Base-by-base conservation (phyloP, 768 basidiomycete species). In the Cytidiella melzeri region DNA sequence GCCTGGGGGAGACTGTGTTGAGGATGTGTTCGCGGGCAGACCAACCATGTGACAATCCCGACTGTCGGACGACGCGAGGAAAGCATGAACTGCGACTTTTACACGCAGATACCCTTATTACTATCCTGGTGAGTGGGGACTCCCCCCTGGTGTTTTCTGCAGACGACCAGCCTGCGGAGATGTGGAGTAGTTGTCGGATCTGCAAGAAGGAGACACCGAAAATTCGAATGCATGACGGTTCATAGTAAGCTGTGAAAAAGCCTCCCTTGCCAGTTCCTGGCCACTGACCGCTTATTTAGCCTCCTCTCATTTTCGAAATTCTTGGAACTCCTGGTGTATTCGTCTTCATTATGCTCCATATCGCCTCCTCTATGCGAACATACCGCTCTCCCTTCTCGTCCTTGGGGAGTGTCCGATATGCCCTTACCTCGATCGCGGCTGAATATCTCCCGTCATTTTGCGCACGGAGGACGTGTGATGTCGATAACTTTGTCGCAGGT, bases 31-130 rank as follows among this genome's bases (percentile, higher is more conserved):
- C 53, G 23, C 57, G 49, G 1, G 67, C 67, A 3, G 61, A 66
- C 10, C 54, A 65, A 7, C 64, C 64, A 2, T 81, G 80, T 57
- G 47, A 59, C 1, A 62, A 57, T 12, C 52, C 64, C 7, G 69
- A 75, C 73, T 68, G 66, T 40, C 52, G 38, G 7, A 59, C 58
- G 43, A 62, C 61, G 37, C 57, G 59, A 11, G 71, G 68, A 5
- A 58, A 74, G 26, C 81, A 82, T 60, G 71, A 78, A 54, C 49
- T 64, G 45, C 61, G 73, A 39, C 68, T 76, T 56, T 69, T 64
- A 58, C 67, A 73, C 48, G 66, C 57, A 1, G 61, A 62, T 7
- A 55, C 68, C 3, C 62, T 64, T 19, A 54, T 73, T 18, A 52
- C 51, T 6, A 64, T 61, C 5, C 54, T 49, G 1, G 53, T 67